Evolutionary conservation across 2,329 filamentous ascomycete species (phyloP).

Genomic region (Knufia fluminis): DNA sequence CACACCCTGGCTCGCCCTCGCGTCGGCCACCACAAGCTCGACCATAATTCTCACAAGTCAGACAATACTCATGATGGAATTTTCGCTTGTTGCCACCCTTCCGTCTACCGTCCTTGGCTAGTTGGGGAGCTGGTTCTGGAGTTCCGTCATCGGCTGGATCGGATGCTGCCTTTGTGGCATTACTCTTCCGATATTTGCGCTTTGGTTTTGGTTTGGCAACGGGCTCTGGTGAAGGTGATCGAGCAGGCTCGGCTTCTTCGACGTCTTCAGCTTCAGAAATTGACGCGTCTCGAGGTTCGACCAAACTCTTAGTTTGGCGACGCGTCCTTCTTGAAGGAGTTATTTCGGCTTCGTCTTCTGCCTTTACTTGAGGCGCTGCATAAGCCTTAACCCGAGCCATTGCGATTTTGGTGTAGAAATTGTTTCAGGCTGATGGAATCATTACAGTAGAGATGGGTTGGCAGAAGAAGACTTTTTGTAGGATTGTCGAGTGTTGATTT

Average conservation of each 20-base stretch:
- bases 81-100: conserved; percentile 10
- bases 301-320: not conserved
- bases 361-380: not conserved
- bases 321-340: not conserved
- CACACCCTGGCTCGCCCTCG: conserved; percentile 2
- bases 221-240: not conserved
- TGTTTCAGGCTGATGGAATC: too few species aligned
- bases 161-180: not conserved
- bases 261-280: not conserved
- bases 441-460: too few species aligned
- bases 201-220: not conserved
- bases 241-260: not conserved
- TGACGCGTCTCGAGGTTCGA: not conserved
- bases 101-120: not conserved
- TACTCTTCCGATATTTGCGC: not conserved
- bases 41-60: conserved; percentile 7
- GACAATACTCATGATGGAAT: conserved; percentile 6
- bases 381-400: not conserved
- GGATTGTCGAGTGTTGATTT: too few species aligned
- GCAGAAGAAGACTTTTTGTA: not conserved
- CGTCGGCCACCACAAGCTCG: conserved; percentile 7
- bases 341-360: not conserved
- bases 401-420: not conserved
- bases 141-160: not conserved
- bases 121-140: not conserved